A percentile compares a stretch with the other conserved stretches of the same genome.
Evolutionary conservation across 768 basidiomycete species (phyloP).

Genomic region (Lentinus brumalis): DNA sequence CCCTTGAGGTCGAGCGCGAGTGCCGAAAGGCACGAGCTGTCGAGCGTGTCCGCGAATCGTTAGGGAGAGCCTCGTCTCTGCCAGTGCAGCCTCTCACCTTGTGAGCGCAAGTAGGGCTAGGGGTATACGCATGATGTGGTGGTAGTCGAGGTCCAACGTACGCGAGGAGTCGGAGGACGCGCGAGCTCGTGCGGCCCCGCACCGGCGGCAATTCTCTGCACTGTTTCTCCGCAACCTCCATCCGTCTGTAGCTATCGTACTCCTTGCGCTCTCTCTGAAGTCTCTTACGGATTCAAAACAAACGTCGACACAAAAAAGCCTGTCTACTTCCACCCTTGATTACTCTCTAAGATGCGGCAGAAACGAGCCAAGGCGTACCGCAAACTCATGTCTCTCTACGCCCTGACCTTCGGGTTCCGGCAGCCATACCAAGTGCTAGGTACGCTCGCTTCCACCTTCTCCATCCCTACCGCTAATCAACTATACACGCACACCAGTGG

Average conservation of each 20-base stretch:
- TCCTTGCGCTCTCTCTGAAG: not conserved
- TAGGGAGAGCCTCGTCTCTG: not conserved
- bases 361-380: constrained; percentile 94
- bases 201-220: constrained; percentile 13
- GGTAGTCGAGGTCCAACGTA: not conserved
- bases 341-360: constrained; percentile 69
- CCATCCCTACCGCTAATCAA: too few relatives aligned
- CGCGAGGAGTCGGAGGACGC: not conserved
- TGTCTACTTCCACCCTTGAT: too few relatives aligned
- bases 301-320: too few relatives aligned
- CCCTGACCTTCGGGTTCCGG: constrained; percentile 84
- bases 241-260: not conserved
- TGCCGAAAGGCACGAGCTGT: constrained; percentile 30
- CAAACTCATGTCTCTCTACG: constrained; percentile 92
- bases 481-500: constrained; percentile 51
- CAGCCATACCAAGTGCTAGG: constrained; percentile 94
- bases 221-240: not conserved
- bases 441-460: constrained; percentile 33
- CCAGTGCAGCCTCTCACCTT: constrained; percentile 5
- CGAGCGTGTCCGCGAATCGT: not conserved
- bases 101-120: constrained; percentile 19
- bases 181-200: not conserved
- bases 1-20: constrained; percentile 61
- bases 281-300: too few relatives aligned
- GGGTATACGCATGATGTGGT: constrained; percentile 20